Evolutionary conservation across 2,329 filamentous ascomycete genomes (phyloP), one percentile per base, ranked within the genome.

Genomic region (Chrysoporthe puriensis): DNA sequence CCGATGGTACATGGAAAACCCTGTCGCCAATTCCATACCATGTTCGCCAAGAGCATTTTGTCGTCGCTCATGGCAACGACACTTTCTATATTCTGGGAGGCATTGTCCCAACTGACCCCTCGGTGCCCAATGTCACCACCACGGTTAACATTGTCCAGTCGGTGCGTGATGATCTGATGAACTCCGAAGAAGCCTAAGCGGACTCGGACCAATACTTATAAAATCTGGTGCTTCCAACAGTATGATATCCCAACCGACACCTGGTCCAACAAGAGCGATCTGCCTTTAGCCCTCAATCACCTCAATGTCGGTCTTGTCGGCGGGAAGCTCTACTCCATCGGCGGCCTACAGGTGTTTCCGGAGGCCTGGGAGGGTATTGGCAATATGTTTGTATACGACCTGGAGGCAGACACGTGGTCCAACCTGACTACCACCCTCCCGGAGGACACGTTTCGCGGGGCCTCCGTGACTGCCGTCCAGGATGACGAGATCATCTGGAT

Each of bases 251-350:
- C 71, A 1, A 70, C 65, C 16, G 71, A 78, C 58, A 72, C 71
- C 26, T 80, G 78, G 77, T 62, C 62, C 14, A 63, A 66, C 3
- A 73, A 70, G 2, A 71, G 76, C 0, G 71, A 75, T 5, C 66
- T 76, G 0, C 79, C 80, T 0, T 52, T 74, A 0, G 57, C 72
- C 4, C 68, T 79, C 1, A 80, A 79, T 58, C 79, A 82, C 59
- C 72, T 76, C 52, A 82, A 82, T 60, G 75, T 74, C 34, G 80
- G 77, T 4, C 75, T 72, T 0, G 72, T 79, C 2, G 68, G 77
- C 56, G 75, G 75, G 42, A 79, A 78, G 62, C 72, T 82, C 14
- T 81, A 80, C 65, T 62, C 81, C 0, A 72, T 83, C 3, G 80
- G 81, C 6, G 79, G 78, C 0, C 73, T 82, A 0, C 72, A 71